Evolutionary conservation across 371 early-diverging fungal species (phyloP).

Genomic region (Apophysomyces elegans): DNA sequence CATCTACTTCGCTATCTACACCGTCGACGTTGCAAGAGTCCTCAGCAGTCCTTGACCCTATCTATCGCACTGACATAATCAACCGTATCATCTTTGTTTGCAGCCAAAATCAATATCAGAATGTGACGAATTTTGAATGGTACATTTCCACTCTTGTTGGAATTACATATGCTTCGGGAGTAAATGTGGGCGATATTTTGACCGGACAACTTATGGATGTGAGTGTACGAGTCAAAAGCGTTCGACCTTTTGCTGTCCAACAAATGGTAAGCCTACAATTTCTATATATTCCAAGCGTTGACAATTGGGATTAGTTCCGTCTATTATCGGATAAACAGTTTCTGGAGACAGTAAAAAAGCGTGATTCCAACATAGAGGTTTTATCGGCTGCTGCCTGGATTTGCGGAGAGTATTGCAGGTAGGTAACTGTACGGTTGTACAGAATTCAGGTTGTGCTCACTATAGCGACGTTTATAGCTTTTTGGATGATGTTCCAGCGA

Average conservation of each 20-base stretch:
- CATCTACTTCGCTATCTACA: constrained; percentile 25
- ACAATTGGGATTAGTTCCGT: constrained; percentile 41
- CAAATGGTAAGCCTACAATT: constrained; percentile 63
- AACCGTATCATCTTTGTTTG: constrained; percentile 83
- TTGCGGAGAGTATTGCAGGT: constrained; percentile 85
- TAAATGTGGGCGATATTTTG: constrained; percentile 72
- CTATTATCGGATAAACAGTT: constrained; percentile 63
- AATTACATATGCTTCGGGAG: constrained; percentile 74
- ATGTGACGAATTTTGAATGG: constrained; percentile 95
- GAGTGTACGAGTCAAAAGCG: constrained; percentile 85
- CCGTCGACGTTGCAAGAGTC: constrained; percentile 40
- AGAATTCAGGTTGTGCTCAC: too few species aligned
- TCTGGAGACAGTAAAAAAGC: constrained; percentile 62
- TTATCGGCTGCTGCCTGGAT: constrained; percentile 91
- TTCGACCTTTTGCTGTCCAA: constrained; percentile 76
- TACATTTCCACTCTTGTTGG: constrained; percentile 83
- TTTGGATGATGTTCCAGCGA: constrained; percentile 51
- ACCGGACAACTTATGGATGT: constrained; percentile 87
- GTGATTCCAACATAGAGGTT: constrained; percentile 75
- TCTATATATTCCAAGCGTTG: neutral
- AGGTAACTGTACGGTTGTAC: neutral
- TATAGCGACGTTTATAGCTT: constrained; percentile 21
- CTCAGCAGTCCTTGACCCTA: constrained; percentile 65
- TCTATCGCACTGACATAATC: constrained; percentile 81
- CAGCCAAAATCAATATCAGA: constrained; percentile 80